Conservation (phyloP, 768 basidiomycete species). For the Leccinum incarnatum region DNA sequence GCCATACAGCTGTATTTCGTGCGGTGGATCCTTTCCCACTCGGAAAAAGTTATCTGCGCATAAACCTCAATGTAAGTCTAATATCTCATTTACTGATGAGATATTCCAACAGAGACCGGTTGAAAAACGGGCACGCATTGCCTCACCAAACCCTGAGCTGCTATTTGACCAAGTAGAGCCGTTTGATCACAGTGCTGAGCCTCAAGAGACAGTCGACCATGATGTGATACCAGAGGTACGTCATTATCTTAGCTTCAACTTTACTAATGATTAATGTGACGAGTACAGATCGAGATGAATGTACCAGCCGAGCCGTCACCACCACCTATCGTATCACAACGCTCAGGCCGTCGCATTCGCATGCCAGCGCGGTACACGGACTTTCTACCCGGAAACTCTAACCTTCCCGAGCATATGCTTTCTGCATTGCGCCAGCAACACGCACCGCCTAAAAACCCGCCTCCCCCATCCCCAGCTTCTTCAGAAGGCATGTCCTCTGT, state of each 20-base stretch:
- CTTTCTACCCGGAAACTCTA: not conserved
- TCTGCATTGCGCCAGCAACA: not conserved
- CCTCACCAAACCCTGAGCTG: not conserved
- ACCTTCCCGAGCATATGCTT: not conserved
- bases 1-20: not conserved
- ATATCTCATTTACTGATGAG: not conserved
- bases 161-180: too few species aligned
- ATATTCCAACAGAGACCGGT: not conserved
- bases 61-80: not conserved
- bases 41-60: not conserved
- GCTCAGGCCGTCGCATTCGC: not conserved
- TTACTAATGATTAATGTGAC: too few species aligned
- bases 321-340: not conserved
- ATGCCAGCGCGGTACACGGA: not conserved
- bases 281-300: too few species aligned
- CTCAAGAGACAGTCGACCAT: too few species aligned
- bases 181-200: too few species aligned
- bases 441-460: not conserved
- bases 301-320: not conserved
- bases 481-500: not conserved
- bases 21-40: not conserved
- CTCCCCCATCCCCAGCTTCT: not conserved
- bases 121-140: not conserved
- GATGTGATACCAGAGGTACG: too few species aligned
- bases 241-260: too few species aligned